Evolutionary conservation across 352 stramenopile genomes (phyloP), one percentile per base, ranked within the genome.

Genomic region (Phytophthora pisi): DNA sequence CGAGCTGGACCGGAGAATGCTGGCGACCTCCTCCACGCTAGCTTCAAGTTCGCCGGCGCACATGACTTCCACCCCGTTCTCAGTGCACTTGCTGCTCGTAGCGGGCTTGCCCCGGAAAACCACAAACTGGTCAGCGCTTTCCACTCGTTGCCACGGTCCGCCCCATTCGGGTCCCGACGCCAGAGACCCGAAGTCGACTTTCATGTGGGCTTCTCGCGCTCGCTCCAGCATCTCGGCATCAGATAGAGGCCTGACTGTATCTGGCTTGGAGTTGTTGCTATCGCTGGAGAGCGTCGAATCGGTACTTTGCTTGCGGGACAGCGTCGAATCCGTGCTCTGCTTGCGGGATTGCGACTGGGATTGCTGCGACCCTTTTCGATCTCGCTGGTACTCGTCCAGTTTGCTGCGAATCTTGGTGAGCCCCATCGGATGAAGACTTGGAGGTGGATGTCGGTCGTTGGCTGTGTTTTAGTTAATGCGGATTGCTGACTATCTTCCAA

Each of bases 101-200:
- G 40, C 40, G 16, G 40, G 1, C 16, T 46, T 15, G 6, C 40
- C 15, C 40, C 40, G 61, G 28, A 74, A 77, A 0, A 77, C 61
- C 23, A 77, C 59, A 28, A 77, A 77, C 13, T 36, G 60, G 4
- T 71, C 60, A 1, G 43, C 50, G 31, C 47, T 42, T 57, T 68
- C 70, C 2, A 77, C 70, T 6, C 60, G 65, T 46, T 66, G 28
- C 70, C 70, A 77, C 0, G 70, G 65, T 20, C 66, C 60, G 4
- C 60, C 61, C 2, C 50, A 31, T 40, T 68, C 65, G 0, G 66
- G 66, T 42, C 66, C 70, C 11, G 70, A 60, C 5, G 55, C 55
- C 31, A 77, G 47, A 11, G 60, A 56, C 36, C 38, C 47, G 56
- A 77, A 77, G 24, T 77, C 47, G 20, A 74, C 45, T 18, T 42